A percentile compares a stretch with the other conserved stretches of the same genome.
phyloP scores from a whole-genome alignment of 2,329 filamentous ascomycete genomes.

The Fusarium armeniacum region DNA sequence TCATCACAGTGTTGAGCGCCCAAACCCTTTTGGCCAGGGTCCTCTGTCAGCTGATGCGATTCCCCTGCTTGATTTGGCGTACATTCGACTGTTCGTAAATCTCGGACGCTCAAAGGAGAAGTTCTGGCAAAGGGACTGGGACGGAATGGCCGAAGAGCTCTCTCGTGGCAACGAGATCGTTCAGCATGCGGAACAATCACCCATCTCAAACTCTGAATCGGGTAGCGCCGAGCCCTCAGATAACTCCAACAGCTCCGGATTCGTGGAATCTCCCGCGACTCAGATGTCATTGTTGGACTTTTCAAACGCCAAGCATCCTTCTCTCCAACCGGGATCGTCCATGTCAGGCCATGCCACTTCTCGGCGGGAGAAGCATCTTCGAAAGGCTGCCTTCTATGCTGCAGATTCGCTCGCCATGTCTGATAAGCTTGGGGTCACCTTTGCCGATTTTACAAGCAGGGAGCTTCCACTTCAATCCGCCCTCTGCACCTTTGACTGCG shows the following conservation, averaged over 20 bases:
- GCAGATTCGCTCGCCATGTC: slow-evolving; percentile 92
- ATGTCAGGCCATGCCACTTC: slow-evolving; percentile 65
- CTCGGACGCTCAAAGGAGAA: slow-evolving; percentile 92
- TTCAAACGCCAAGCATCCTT: slow-evolving; percentile 56
- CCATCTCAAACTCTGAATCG: slow-evolving; percentile 64
- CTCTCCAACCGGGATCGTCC: slow-evolving; percentile 44
- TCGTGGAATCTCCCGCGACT: slow-evolving; percentile 66
- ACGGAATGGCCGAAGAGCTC: slow-evolving; percentile 89
- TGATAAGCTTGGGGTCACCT: slow-evolving; percentile 86
- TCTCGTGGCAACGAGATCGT: slow-evolving; percentile 81
- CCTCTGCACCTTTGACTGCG: slow-evolving; percentile 93
- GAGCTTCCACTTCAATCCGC: slow-evolving; percentile 92
- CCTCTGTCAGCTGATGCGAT: slow-evolving; percentile 92
- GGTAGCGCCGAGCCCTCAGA: slow-evolving; percentile 62
- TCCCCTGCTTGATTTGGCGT: slow-evolving; percentile 90
- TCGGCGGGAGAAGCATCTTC: slow-evolving; percentile 86
- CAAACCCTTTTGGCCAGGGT: slow-evolving; percentile 84
- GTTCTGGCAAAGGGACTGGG: slow-evolving; percentile 94
- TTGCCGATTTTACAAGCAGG: slow-evolving; percentile 84
- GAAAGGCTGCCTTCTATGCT: slow-evolving; percentile 95
- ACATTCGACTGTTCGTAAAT: slow-evolving; percentile 92
- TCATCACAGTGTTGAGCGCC: slow-evolving; percentile 84
- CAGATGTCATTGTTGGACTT: slow-evolving; percentile 65
- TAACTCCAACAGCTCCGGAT: slow-evolving; percentile 62
- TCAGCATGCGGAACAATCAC: slow-evolving; percentile 77